These are phyloP conservation scores for Aureobasidium sp. DNA, from an alignment of 2,329 filamentous ascomycete genomes.

Conservation along the genomic window DNA sequence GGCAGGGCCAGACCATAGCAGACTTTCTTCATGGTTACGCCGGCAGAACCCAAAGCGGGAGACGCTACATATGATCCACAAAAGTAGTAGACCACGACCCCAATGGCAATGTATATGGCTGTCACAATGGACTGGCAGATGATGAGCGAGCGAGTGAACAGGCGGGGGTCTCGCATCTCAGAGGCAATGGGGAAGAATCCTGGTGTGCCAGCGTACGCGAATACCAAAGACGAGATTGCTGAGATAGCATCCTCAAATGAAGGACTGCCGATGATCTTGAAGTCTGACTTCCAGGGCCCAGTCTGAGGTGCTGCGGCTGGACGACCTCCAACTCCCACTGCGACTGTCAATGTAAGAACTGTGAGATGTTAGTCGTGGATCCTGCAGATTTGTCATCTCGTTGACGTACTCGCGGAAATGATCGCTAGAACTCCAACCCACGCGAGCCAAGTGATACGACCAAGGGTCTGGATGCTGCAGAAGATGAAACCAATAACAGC, in stretches of 20 bases:
- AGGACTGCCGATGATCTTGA: conserved; percentile 40
- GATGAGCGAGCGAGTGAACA: conserved; percentile 29
- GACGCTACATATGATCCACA: conserved; percentile 42
- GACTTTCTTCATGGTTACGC: conserved; percentile 37
- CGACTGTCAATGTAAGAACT: neutral
- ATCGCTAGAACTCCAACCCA: conserved; percentile 28
- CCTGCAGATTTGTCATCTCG: neutral
- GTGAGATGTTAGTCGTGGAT: neutral
- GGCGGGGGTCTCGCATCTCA: conserved; percentile 32
- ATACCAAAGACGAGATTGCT: conserved; percentile 30
- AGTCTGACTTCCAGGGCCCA: conserved; percentile 36
- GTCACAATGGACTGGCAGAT: conserved; percentile 22
- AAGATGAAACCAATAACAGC: conserved; percentile 35
- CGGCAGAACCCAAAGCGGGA: conserved; percentile 42
- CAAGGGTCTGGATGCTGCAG: conserved; percentile 31
- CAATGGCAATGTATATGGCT: conserved; percentile 31
- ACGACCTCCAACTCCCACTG: conserved; percentile 48
- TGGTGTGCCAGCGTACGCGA: conserved; percentile 33
- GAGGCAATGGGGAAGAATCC: conserved; percentile 34
- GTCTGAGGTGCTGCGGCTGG: conserved; percentile 55
- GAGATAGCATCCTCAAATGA: conserved; percentile 27
- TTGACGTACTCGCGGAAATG: conserved; percentile 19
- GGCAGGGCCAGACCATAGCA: conserved; percentile 34
- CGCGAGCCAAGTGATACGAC: conserved; percentile 29
- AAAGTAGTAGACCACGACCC: conserved; percentile 40